Evolutionary conservation across 169 alveolate species (phyloP), one percentile per base, ranked within the genome.

Genomic region (Cryptosporidium viatorum): DNA sequence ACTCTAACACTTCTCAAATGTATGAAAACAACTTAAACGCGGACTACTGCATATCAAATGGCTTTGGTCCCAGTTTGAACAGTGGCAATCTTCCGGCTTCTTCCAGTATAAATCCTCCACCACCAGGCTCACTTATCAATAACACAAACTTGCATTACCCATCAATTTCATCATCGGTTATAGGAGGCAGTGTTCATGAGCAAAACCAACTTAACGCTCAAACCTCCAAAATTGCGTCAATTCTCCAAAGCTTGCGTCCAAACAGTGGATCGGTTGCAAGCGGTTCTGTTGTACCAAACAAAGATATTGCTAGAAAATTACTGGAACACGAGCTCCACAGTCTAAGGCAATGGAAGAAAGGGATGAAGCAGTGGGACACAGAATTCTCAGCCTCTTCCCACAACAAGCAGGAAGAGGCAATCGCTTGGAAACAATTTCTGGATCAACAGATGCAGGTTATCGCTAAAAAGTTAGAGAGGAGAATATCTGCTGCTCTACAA

Each of bases 301-400:
- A 48, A 37, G 89, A 80, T n/a, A 29, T 35, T 18, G 31, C 75
- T 3, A 80, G 89, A 62, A 80, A 62, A 41, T 21, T 80, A 21
- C 75, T 80, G 37, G 89, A 80, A n/a, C 62, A 65, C 23, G 89
- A 80, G 31, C 75, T 80, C 37, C 60, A 80, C 4, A 80, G 89
- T 58, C 33, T 80, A 26, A 59, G 80, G 29, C 89, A 65, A 26
- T 80, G 89, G 89, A 80, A 80, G 23, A 80, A 80, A 33, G 89
- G 89, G 26, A 80, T 80, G 89, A 59, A 80, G 35, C 89, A 80
- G 26, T 80, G 89, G 89, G 89, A 80, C 67, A 6, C 70, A 6
- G 89, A 80, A 39, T 55, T 73, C 21, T 41, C 75, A 9, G 65
- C 68, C 16, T 80, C 89, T 21, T 41, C 65, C 23, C 70, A 45